Evolutionary conservation across 805 yeast species (phyloP).

Genomic region (Candida argentea): DNA sequence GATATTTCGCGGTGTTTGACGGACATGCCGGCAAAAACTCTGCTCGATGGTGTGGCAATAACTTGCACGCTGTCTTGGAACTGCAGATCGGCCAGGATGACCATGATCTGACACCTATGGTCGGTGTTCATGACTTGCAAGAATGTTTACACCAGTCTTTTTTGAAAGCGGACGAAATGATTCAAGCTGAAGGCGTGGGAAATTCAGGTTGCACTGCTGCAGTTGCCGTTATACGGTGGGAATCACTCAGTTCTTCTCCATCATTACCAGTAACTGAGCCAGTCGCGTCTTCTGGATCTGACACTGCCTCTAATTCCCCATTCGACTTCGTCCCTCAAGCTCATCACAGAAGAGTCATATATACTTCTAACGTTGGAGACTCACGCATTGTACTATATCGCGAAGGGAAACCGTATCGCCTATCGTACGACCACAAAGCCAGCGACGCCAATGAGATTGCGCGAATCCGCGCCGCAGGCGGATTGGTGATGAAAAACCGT

Average conservation of each 20-base stretch:
- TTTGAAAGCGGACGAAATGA: conserved; percentile 60
- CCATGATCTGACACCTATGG: conserved; percentile 10
- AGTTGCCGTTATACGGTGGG: conserved; percentile 87
- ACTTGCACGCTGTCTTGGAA: conserved; percentile 62
- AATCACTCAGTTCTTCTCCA: too few species aligned
- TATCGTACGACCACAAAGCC: conserved; percentile 92
- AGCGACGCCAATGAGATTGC: conserved; percentile 67
- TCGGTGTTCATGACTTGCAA: conserved; percentile 40
- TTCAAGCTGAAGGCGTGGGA: conserved; percentile 51
- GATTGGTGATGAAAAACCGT: conserved; percentile 78
- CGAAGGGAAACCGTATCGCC: conserved; percentile 61
- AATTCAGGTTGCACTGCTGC: conserved; percentile 93
- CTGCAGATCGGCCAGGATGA: conserved; percentile 31
- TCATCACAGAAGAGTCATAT: conserved; percentile 61
- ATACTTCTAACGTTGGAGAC: conserved; percentile 95
- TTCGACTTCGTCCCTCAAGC: conserved; percentile 40
- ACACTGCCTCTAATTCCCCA: conserved; percentile 10
- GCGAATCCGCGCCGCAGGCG: conserved; percentile 72
- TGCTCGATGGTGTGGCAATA: conserved; percentile 91
- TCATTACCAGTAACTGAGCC: too few species aligned
- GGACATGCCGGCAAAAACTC: conserved; percentile 95
- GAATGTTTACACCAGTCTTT: conserved; percentile 62
- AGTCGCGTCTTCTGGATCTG: not conserved
- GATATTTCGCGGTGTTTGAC: conserved; percentile 90
- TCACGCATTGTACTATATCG: conserved; percentile 74